Percentiles rank a stretch among this genome's conserved stretches.
Evolutionary conservation across 306 rosid genomes (phyloP).

Genomic region (Sicyos baderoa): DNA sequence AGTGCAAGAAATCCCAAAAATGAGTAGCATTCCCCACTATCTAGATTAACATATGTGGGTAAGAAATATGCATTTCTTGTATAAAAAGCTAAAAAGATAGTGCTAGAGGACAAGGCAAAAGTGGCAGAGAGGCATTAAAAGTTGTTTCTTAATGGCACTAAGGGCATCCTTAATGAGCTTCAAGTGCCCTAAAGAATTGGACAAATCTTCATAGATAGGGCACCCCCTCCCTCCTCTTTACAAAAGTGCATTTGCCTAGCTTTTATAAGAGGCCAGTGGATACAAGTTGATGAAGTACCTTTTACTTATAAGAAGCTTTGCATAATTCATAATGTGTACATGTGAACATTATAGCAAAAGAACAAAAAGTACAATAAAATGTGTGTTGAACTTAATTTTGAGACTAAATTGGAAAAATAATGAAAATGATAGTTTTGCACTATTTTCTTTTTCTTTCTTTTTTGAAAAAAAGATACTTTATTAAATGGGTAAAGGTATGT

Average conservation of each 20-base stretch:
- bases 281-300: background rate
- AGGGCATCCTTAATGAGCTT: conserved; percentile 8
- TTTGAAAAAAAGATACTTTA: too few species aligned
- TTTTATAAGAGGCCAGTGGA: background rate
- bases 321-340: background rate
- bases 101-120: conserved; percentile 17
- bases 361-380: background rate
- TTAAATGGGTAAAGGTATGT: too few species aligned
- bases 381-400: background rate
- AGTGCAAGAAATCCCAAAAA: background rate
- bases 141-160: conserved; percentile 14
- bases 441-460: too few species aligned
- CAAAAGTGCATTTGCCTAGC: background rate
- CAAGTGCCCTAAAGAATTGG: conserved; percentile 16
- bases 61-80: conserved; percentile 12
- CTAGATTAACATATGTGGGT: conserved; percentile 24
- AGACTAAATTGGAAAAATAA: too few species aligned
- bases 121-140: conserved; percentile 3
- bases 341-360: background rate
- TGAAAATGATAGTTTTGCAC: too few species aligned
- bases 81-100: conserved; percentile 17
- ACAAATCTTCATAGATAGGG: conserved; percentile 9
- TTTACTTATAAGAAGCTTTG: background rate
- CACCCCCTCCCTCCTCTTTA: background rate
- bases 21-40: conserved; percentile 11